Base-by-base conservation (phyloP, 1,284 basidiomycete species). In the Nidula niveotomentosa region DNA sequence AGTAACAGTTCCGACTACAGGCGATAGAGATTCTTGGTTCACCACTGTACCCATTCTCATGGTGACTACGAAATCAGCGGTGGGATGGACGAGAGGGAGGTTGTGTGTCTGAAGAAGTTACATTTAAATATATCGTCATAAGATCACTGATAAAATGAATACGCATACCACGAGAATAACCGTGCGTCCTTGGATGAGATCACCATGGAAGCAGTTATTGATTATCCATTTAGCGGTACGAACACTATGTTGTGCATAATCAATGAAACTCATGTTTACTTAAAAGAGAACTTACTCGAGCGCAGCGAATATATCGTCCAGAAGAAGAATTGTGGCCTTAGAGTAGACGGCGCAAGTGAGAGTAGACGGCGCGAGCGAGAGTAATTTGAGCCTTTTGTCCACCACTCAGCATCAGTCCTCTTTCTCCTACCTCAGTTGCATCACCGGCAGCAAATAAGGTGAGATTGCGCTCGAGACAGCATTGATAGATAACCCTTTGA, bases 341-440 rank as follows among this genome's bases (percentile, higher is more conserved):
- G 84, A 84, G 65, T 91, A 91, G 5, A 91, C 76, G 0, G 88
- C 88, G 44, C 90, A 77, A 3, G 90, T 89, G 1, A 92, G 74
- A 0, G 88, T 89, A 34, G 91, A 75, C 17, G 88, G 76, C 8
- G 89, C 89, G 72, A 79, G n/a, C 3, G 15, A 36, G 9, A n/a
- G 10, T 46, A 46, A n/a, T 49, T 18, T 6, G 36, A 41, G 65
- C 68, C 68, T 90, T 91, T 66, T 91, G 89, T n/a, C 89, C 89
- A 35, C 88, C 88, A 63, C 83, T 85, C 59, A 67, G 63, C 1
- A 84, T 86, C 36, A 86, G 62, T 3, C 85, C 85, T 63, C 80
- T 83, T 65, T 86, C 84, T 10, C 85, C 85, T 13, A 86, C 83
- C 65, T 90, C 88, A 0, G 89, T 91, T 57, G 76, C 60, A 64